These are phyloP conservation scores for Strombidium stylifer DNA, from an alignment of 73 alveolate genomes.

Conservation along the genomic window DNA sequence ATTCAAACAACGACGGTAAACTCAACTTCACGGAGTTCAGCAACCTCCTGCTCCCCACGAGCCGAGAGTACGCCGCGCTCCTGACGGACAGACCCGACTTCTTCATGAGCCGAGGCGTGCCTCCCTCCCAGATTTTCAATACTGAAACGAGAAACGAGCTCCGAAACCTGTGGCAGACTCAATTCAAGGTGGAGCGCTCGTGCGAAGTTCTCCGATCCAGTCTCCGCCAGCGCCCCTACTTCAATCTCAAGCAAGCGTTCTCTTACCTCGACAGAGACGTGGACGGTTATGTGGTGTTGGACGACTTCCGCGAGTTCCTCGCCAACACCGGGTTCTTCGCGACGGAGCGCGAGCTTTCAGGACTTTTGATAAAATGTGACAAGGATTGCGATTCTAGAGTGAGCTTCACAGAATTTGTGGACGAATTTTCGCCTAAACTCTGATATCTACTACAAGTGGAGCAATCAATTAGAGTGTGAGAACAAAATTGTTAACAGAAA, in stretches of 20 bases:
- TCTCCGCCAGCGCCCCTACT: constrained; percentile 33
- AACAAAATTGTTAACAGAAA: too few species aligned
- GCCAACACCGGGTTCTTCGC: constrained; percentile 33
- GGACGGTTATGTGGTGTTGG: constrained; percentile 12
- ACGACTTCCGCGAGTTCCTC: constrained; percentile 7
- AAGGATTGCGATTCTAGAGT: constrained; percentile 6
- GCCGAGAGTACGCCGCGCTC: constrained; percentile 14
- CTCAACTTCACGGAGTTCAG: constrained; percentile 43
- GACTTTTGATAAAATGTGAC: constrained; percentile 22
- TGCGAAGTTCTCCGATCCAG: constrained; percentile 31
- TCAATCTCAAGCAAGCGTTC: constrained; percentile 41
- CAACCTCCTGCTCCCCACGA: constrained; percentile 28
- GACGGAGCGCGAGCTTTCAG: constrained; percentile 32
- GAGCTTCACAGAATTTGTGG: constrained; percentile 34
- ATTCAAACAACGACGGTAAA: constrained; percentile 29
- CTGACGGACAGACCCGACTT: constrained; percentile 24
- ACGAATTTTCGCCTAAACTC: constrained; percentile 31
- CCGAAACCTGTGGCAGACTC: not conserved
- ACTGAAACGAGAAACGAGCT: constrained; percentile 15
- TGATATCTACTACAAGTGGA: too few species aligned
- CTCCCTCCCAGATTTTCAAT: constrained; percentile 4
- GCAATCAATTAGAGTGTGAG: too few species aligned
- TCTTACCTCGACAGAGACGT: constrained; percentile 19
- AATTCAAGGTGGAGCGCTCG: constrained; percentile 4
- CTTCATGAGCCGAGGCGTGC: not conserved